These are phyloP conservation scores for Pezicula neosporulosa DNA, from an alignment of 2,329 filamentous ascomycete genomes.

Conservation along the genomic window DNA sequence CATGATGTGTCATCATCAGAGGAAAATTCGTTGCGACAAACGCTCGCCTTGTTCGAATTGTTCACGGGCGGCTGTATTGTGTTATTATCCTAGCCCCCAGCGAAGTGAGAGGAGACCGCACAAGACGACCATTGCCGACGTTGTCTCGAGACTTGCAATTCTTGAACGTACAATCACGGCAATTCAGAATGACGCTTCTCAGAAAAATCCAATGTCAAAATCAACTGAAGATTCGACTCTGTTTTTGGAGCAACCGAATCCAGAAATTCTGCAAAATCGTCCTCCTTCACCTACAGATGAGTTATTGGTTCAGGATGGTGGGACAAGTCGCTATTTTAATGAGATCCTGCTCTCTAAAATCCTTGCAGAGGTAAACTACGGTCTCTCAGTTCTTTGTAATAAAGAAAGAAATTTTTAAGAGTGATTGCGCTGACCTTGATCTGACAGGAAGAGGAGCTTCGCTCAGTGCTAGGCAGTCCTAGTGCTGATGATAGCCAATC, in stretches of 20 bases:
- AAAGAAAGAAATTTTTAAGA: too few species aligned
- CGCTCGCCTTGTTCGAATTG: background rate
- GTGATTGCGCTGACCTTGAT: too few species aligned
- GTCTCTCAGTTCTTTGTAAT: too few species aligned
- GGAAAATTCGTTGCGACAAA: constrained; percentile 1
- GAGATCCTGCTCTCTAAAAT: background rate
- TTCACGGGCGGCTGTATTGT: background rate
- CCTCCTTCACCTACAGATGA: background rate
- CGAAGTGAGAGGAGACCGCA: background rate
- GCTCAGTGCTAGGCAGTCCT: background rate
- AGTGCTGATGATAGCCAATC: background rate
- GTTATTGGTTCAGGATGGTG: background rate
- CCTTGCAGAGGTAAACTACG: background rate
- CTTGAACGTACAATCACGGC: constrained; percentile 3
- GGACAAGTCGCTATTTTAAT: constrained; percentile 1
- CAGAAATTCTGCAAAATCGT: background rate
- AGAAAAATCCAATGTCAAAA: background rate
- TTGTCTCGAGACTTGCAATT: constrained; percentile 1
- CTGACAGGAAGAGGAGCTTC: constrained; percentile 2
- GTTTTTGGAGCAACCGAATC: background rate
- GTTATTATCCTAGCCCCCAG: constrained; percentile 1
- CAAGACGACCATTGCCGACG: constrained; percentile 5
- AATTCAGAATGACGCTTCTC: background rate
- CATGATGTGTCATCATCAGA: constrained; percentile 1
- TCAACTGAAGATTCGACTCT: background rate